Percentiles rank a stretch among this genome's conserved stretches.
Evolutionary conservation across 2,329 filamentous ascomycete genomes (phyloP).

Genomic region (Fusarium sp.): DNA sequence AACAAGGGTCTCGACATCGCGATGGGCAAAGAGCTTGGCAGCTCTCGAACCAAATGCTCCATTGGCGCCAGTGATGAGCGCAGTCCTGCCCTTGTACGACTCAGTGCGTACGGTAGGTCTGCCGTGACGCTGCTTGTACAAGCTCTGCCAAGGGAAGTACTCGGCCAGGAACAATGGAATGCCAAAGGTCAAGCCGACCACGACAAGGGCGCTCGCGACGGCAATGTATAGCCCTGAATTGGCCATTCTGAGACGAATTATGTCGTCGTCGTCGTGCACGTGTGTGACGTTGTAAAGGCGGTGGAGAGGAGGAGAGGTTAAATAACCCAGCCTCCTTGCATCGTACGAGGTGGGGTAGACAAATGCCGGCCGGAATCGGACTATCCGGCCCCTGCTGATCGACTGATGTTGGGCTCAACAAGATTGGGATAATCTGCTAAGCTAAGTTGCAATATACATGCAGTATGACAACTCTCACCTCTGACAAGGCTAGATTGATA

Average conservation of each 20-base stretch:
- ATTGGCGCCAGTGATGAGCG: constrained; percentile 51
- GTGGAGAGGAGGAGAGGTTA: constrained; percentile 12
- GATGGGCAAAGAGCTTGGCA: constrained; percentile 50
- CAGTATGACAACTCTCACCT: neutral
- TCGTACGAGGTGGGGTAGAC: constrained; percentile 36
- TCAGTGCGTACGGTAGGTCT: constrained; percentile 49
- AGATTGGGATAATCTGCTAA: neutral
- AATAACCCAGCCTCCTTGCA: neutral
- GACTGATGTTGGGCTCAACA: constrained; percentile 4
- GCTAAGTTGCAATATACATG: neutral
- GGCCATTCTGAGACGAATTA: constrained; percentile 25
- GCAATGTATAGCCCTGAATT: constrained; percentile 20
- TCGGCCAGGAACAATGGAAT: constrained; percentile 49
- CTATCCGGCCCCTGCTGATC: constrained; percentile 27
- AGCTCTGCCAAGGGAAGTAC: constrained; percentile 51
- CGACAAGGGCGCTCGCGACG: constrained; percentile 23
- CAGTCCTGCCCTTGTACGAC: constrained; percentile 52
- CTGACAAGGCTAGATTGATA: neutral
- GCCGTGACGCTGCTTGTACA: constrained; percentile 49
- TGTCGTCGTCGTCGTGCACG: neutral
- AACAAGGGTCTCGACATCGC: constrained; percentile 50
- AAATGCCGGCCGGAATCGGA: constrained; percentile 36
- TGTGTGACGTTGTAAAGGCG: constrained; percentile 7
- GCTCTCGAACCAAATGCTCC: constrained; percentile 52
- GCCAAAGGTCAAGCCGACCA: constrained; percentile 42